Conservation (phyloP, 306 rosid species). For the Inga leiocalycina region DNA sequence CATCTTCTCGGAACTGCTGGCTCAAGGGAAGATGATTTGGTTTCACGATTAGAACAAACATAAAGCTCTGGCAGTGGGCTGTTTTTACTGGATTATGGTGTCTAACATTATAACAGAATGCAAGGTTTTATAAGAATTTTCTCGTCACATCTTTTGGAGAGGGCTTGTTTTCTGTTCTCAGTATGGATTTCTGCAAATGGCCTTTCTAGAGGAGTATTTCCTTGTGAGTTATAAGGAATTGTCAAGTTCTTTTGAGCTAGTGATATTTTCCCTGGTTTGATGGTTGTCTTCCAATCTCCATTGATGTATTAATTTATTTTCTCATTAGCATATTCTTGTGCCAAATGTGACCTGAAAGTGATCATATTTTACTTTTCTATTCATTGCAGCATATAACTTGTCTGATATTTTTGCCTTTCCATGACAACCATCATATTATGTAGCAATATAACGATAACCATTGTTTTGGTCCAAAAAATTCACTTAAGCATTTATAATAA, state of each 20-base stretch:
- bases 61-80: background rate
- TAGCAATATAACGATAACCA: background rate
- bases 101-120: background rate
- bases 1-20: background rate
- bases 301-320: background rate
- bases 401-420: background rate
- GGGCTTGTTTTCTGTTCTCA: background rate
- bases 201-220: too few relatives aligned
- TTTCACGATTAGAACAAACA: background rate
- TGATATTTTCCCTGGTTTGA: background rate
- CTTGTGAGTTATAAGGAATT: background rate
- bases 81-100: background rate
- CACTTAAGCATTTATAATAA: background rate
- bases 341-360: background rate
- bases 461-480: background rate
- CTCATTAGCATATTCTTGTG: background rate
- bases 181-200: background rate
- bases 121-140: background rate
- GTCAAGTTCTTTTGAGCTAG: background rate
- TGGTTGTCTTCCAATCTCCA: background rate
- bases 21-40: background rate
- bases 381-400: background rate
- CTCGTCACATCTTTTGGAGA: background rate
- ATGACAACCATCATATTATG: too few relatives aligned
- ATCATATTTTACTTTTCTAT: background rate